phyloP scores from a whole-genome alignment of 768 basidiomycete genomes.

The Nidularia sp. region DNA sequence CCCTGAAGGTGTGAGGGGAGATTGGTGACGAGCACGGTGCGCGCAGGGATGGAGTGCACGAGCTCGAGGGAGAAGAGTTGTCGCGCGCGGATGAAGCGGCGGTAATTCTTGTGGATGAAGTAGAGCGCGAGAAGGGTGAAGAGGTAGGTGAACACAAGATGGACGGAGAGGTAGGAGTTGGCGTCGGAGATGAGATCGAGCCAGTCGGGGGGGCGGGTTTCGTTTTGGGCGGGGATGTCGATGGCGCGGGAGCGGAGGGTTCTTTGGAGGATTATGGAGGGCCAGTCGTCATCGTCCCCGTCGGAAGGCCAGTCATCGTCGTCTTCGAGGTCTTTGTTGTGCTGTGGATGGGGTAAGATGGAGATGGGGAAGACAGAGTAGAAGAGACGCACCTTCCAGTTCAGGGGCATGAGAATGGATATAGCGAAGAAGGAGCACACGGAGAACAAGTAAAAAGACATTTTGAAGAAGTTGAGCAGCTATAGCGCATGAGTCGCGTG shows the following conservation, averaged over 20 bases:
- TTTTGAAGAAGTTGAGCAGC: constrained; percentile 95
- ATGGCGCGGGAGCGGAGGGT: neutral
- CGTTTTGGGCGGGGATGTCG: constrained; percentile 14
- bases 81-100: constrained; percentile 81
- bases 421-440: constrained; percentile 80
- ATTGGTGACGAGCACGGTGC: constrained; percentile 85
- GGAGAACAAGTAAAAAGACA: constrained; percentile 89
- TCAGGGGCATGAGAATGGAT: constrained; percentile 90
- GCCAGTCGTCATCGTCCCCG: constrained; percentile 37
- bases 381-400: constrained; percentile 68
- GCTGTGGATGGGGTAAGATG: constrained; percentile 30
- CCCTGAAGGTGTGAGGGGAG: constrained; percentile 83
- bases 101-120: constrained; percentile 87
- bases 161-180: constrained; percentile 82
- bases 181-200: constrained; percentile 88
- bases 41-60: constrained; percentile 90
- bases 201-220: constrained; percentile 53
- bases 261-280: constrained; percentile 18
- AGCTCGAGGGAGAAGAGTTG: constrained; percentile 94
- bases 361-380: neutral
- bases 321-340: constrained; percentile 69
- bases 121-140: constrained; percentile 86
- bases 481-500: constrained; percentile 20
- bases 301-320: constrained; percentile 43
- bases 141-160: constrained; percentile 90